Evolutionary conservation across 176 grass and related monocot genomes (phyloP), one percentile per base, ranked within the genome.

Genomic region (Oropetium thomaeum): DNA sequence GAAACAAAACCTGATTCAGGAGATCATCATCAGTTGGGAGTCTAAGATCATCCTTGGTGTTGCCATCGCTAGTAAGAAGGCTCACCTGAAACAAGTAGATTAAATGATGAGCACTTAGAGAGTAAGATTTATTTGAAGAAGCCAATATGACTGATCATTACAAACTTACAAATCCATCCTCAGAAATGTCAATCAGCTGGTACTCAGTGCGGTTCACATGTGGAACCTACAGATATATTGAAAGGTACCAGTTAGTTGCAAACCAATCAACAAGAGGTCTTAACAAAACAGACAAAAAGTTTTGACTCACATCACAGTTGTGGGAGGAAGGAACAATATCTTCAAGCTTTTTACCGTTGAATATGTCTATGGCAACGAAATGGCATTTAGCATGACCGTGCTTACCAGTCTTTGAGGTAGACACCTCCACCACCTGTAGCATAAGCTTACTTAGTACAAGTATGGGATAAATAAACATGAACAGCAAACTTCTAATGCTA

Each of bases 241-340:
- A 35, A 75, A 81, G 5, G 5, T 84, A 32, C n/a, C n/a, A 69
- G 16, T 38, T 1, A 69, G 29, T 1, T 64, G 68, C 15, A 8
- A 71, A 78, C 38, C 3, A 47, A 66, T 64, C 20, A 67, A 62
- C n/a, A 58, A 38, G 37, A 65, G 71, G 79, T 43, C 25, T 64
- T 30, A 58, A 34, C n/a, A 67, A 60, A 82, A 83, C 60, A 80
- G 15, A 33, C 10, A 70, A 37, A 75, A 75, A 73, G n/a, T n/a
- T 23, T 5, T n/a, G 31, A 48, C 93, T 84, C 80, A 97, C 90
- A 57, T 97, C 93, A 90, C 93, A 97, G 44, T 97, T 97, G 31
- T 97, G 93, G 62, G 93, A 97, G 27, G 93, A 97, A 17, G 93
- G 93, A 58, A 97, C 93, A 71, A 97, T 97, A 93, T 97, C 93